Base-by-base conservation (phyloP, 495 filamentous ascomycete genomes). In the Hapsidospora chrysogenum region DNA sequence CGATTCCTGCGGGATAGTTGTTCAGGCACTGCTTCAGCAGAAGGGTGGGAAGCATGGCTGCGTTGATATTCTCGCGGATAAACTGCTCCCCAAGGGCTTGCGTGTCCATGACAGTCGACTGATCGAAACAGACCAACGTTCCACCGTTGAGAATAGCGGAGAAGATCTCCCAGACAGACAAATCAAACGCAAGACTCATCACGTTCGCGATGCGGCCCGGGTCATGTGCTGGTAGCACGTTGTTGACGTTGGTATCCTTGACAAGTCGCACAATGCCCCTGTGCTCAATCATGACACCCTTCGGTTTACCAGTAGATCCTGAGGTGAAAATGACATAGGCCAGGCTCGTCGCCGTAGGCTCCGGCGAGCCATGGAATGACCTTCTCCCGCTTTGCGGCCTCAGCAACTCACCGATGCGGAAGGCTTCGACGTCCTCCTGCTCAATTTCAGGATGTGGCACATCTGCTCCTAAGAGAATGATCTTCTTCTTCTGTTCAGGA, bases 131-230 rank as follows among this genome's bases (percentile, higher is more conserved):
- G 20, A 41, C 29, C 4, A 38, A 20, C 3, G 35, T 41, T 9
- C 39, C 39, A 33, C 39, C 39, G 28, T 41, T 41, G 19, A 41
- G 26, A 17, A 40, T 30, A 9, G 38, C 15, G 10, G 38, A 13
- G 28, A 31, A 40, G 4, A 40, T 40, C 31, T 40, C 38, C 38
- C 38, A 40, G 15, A 31, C 35, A 33, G 38, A 22, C n/a, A 31
- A 30, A 16, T 40, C 38, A 28, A 40, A 40, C 13, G 38, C 38
- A 16, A 40, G 23, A 29, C 25, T 40, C n/a, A n/a, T n/a, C n/a
- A n/a, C n/a, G n/a, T n/a, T n/a, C n/a, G n/a, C n/a, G n/a, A n/a
- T n/a, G n/a, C n/a, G n/a, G n/a, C n/a, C n/a, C n/a, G n/a, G n/a
- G n/a, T n/a, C n/a, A n/a, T n/a, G n/a, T n/a, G n/a, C n/a, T n/a